Base-by-base conservation (phyloP, 225 moss, liverwort and hornwort genomes). In the Sphagnum tenellum region DNA sequence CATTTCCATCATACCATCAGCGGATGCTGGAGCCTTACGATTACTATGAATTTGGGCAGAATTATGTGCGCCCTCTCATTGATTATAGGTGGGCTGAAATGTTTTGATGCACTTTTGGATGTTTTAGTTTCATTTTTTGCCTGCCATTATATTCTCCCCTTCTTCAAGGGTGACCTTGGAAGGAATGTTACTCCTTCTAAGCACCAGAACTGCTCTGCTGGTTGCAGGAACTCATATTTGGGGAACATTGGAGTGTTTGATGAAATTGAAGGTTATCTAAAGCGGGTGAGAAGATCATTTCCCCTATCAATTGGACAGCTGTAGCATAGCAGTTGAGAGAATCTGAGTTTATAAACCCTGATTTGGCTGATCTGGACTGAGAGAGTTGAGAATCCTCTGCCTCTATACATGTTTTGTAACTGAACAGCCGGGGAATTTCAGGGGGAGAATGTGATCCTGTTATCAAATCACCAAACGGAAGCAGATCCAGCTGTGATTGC, bases 401-500 rank as follows among this genome's bases (percentile, higher is more conserved):
- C 5, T 48, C 62, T 46, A 49, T 49, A 12, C 54, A 6, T 63
- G 14, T 60, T 29, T 1, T 29, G 29, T 29, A 29, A 29, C 29
- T 29, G 29, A 29, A 29, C 29, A 29, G 29, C 29, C 1, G 29
- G 29, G 66, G 62, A 64, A 71, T 55, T 63, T 61, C 92, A 98
- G 90, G 93, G 93, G 47, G 87, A 98, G 61, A 98, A 98, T 70
- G 90, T 90, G 3, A 79, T 98, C 73, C 50, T 98, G 65, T 82
- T 93, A 64, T 68, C 93, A 63, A 98, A 98, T 63, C 96, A 98
- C 74, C 96, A 93, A 71, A 98, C 93, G 8, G 96, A 98, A 78
- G 90, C 90, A 63, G 96, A 98, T 79, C 96, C 96, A 53, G 93
- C 96, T 46, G 96, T 98, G 48, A 98, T 98, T 81, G 89, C 96